These are phyloP conservation scores for Echium plantagineum DNA, from an alignment of 257 asterid genomes.

Conservation along the genomic window DNA sequence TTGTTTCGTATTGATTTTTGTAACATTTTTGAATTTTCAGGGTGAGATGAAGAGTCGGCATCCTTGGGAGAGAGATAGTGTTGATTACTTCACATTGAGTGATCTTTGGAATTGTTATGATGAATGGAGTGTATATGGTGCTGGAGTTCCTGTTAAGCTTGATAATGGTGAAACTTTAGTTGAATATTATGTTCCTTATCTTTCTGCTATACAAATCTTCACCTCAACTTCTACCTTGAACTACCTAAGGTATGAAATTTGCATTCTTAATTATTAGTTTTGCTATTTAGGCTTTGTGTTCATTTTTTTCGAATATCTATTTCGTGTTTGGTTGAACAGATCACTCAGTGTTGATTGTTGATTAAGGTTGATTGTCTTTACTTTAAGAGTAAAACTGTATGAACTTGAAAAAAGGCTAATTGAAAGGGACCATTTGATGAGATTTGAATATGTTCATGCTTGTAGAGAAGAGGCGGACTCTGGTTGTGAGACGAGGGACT, in stretches of 20 bases:
- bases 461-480: slow-evolving; percentile 39
- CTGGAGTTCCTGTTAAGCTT: slow-evolving; percentile 67
- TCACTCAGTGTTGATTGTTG: no score
- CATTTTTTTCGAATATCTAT: no score
- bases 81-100: slow-evolving; percentile 75
- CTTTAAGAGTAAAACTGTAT: not conserved
- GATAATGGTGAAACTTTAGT: slow-evolving; percentile 57
- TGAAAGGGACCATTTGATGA: not conserved
- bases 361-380: not conserved
- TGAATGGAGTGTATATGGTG: no score
- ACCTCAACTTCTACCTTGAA: slow-evolving; percentile 63
- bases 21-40: slow-evolving; percentile 16
- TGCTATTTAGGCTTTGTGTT: not conserved
- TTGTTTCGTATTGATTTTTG: no score
- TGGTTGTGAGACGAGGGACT: slow-evolving; percentile 35
- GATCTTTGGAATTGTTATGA: no score
- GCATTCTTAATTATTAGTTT: not conserved
- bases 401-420: not conserved
- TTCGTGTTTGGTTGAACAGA: not conserved
- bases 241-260: slow-evolving; percentile 46
- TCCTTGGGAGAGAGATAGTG: slow-evolving; percentile 80
- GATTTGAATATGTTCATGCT: not conserved
- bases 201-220: slow-evolving; percentile 92
- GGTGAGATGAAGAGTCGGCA: slow-evolving; percentile 85
- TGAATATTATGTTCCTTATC: slow-evolving; percentile 87